These are phyloP conservation scores for Clonostachys chloroleuca DNA, from an alignment of 2,329 filamentous ascomycete genomes.

Conservation along the genomic window DNA sequence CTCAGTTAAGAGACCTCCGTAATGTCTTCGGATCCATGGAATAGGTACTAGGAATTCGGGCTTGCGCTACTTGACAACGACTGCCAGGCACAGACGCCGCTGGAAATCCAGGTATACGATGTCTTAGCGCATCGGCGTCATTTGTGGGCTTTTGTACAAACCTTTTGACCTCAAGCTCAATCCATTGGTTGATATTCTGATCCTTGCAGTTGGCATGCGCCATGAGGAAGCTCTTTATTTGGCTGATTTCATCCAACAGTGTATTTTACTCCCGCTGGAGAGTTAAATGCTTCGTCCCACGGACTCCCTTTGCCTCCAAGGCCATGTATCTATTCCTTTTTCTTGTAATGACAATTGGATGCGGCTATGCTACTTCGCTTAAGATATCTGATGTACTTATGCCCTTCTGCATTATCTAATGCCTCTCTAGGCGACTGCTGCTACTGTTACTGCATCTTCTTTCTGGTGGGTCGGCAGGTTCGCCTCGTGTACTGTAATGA, in stretches of 20 bases:
- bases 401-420: slow-evolving; percentile 12
- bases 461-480: no score
- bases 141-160: slow-evolving; percentile 30
- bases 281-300: slow-evolving; percentile 36
- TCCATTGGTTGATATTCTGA: slow-evolving; percentile 46
- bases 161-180: slow-evolving; percentile 44
- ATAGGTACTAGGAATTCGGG: no score
- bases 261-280: slow-evolving; percentile 36
- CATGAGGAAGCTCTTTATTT: slow-evolving; percentile 47
- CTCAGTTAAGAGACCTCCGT: no score
- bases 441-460: no score
- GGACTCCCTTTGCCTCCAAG: slow-evolving; percentile 35
- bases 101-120: no score
- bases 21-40: no score
- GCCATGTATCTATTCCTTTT: slow-evolving; percentile 46
- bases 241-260: slow-evolving; percentile 36
- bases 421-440: no score
- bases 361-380: slow-evolving; percentile 70
- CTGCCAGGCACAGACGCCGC: no score
- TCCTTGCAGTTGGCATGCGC: slow-evolving; percentile 47
- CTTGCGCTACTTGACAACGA: no score
- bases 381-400: slow-evolving; percentile 52
- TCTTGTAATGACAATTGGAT: slow-evolving; percentile 69
- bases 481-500: no score
- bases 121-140: no score